Conservation (phyloP, 2,329 filamentous ascomycete genomes). For the Aquanectria penicillioides region DNA sequence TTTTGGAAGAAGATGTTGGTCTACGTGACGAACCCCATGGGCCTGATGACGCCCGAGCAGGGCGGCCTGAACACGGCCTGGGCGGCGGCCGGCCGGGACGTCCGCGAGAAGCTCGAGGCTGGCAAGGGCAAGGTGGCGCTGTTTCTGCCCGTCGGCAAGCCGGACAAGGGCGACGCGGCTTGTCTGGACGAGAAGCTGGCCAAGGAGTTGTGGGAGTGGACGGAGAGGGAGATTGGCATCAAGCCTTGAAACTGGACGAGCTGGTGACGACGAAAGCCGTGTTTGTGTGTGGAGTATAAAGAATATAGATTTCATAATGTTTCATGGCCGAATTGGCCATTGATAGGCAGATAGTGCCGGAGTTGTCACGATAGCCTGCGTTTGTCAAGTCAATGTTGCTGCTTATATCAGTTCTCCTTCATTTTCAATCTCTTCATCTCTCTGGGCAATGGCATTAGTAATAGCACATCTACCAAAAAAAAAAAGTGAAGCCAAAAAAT, state of each 20-base stretch:
- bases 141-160: conserved; percentile 43
- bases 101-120: conserved; percentile 27
- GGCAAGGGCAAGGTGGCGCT: conserved; percentile 29
- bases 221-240: conserved; percentile 33
- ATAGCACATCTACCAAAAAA: not conserved
- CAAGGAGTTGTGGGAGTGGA: conserved; percentile 52
- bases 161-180: conserved; percentile 31
- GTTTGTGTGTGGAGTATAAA: not conserved
- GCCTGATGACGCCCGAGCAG: conserved; percentile 40
- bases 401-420: not conserved
- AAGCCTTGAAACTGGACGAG: conserved; percentile 4
- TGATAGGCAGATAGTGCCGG: too few species aligned
- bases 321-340: too few species aligned
- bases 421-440: too few species aligned
- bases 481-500: not conserved
- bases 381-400: too few species aligned
- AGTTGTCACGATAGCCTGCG: too few species aligned
- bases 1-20: conserved; percentile 40
- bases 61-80: conserved; percentile 46
- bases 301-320: not conserved
- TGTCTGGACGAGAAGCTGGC: conserved; percentile 44
- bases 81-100: conserved; percentile 41
- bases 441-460: too few species aligned
- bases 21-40: conserved; percentile 32
- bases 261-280: not conserved